phyloP scores from a whole-genome alignment of 768 basidiomycete genomes.

The Collybia sp. region DNA sequence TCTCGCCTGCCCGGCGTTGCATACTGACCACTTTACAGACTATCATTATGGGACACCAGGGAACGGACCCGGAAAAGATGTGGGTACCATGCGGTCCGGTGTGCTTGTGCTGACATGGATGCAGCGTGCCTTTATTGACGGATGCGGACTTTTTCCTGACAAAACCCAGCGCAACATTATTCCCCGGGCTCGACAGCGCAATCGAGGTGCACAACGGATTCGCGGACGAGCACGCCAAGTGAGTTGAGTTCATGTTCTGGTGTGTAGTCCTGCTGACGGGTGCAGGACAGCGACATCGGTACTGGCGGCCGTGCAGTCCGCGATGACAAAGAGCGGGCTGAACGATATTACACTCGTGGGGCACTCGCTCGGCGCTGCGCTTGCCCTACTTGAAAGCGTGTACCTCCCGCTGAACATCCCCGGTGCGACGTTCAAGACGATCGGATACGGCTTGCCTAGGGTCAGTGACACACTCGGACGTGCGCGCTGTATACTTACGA shows the following conservation, averaged over 20 bases:
- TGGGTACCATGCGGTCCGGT: constrained; percentile 10
- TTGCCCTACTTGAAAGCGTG: constrained; percentile 43
- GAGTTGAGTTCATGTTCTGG: not conserved
- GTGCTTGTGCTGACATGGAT: not conserved
- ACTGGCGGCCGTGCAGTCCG: constrained; percentile 37
- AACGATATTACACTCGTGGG: constrained; percentile 39
- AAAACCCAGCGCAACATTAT: constrained; percentile 21
- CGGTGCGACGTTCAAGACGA: constrained; percentile 26
- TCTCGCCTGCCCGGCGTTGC: constrained; percentile 14
- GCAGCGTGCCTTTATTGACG: constrained; percentile 31
- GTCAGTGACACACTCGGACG: constrained; percentile 10
- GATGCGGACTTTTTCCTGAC: constrained; percentile 28
- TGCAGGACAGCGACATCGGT: constrained; percentile 33
- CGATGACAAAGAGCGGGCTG: constrained; percentile 28
- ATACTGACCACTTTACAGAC: constrained; percentile 26
- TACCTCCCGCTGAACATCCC: constrained; percentile 49
- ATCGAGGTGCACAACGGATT: not conserved
- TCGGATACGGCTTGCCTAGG: constrained; percentile 41
- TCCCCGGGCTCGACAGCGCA: not conserved
- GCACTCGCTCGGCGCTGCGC: constrained; percentile 34
- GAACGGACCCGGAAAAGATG: constrained; percentile 33
- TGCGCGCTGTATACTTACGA: not conserved
- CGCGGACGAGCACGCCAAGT: not conserved
- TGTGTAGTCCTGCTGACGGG: not conserved
- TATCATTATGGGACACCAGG: constrained; percentile 40